Evolutionary conservation across 768 basidiomycete species (phyloP), one percentile per base, ranked within the genome.

Genomic region (Suillus sp.): DNA sequence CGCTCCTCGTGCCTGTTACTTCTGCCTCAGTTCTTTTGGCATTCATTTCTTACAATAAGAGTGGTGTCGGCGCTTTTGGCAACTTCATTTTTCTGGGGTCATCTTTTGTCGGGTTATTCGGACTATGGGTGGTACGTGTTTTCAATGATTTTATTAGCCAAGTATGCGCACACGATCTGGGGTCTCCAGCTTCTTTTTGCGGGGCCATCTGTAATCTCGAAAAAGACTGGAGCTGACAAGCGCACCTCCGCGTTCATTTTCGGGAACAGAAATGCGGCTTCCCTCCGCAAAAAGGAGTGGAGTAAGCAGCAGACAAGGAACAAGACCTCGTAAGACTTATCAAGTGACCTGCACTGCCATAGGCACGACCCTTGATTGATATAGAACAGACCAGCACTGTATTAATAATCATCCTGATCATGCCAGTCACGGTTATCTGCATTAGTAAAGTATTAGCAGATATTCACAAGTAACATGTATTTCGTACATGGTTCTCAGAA

Each of bases 171-270:
- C 18, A 40, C 56, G 62, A 73, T 64, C 59, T 58, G 63, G 62
- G 59, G 61, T 42, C 27, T 57, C 63, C 67, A 91, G 89, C 80
- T 88, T 54, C 69, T 86, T 57, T 91, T 93, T 69, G 82, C 84
- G 45, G 81, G 82, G 30, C 80, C 88, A 14, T 78, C 80, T 30
- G 71, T 77, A 43, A 73, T 84, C 54, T 92, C 91, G 37, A 85
- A 83, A 71, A 89, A 84, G 67, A 93, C 91, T 6, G 92, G 92
- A 20, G 88, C 91, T 22, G 91, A 93, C 76, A 93, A 93, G 70
- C 85, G 84, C 65, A 94, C 91, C 4, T 92, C 91, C 18, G 71
- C 86, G 5, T 93, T 93, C 74, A 77, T 93, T 25, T 94, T 94
- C 71, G 85, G 89, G 2, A 94, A 92, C 78, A 89, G 83, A 67